Base-by-base conservation (phyloP, 2,329 filamentous ascomycete genomes). In the Neofusicoccum kwambonambiense region DNA sequence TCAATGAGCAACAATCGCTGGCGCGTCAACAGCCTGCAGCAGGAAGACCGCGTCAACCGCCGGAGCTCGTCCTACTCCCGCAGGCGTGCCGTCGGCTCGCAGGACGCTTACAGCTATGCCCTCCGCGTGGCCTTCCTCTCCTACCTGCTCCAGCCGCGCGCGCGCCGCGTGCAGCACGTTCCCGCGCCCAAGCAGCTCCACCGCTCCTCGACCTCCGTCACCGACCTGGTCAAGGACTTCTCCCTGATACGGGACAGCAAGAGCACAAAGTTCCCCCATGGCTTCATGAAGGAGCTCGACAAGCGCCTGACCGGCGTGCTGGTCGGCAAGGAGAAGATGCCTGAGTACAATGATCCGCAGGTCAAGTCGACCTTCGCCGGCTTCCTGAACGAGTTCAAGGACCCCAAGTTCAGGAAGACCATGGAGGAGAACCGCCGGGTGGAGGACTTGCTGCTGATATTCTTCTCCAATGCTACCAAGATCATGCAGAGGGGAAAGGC, bases 361-460 rank as follows among this genome's bases (percentile, higher is more conserved):
- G 89, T 99, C 69, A 97, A 97, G 80, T 87, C 94, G 67, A 96
- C 92, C 1, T 99, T 99, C 80, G 95, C 92, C 64, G 91, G 92
- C 69, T 97, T 97, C 68, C 90, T 97, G 75, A 97, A 94, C 66
- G 90, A 92, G 64, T 91, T 99, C 76, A 97, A 94, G 70, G 92
- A 96, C 68, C 89, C 89, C 67, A 88, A 87, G 51, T 97, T 97
- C 74, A 89, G 92, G 70, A 96, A 93, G 80, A 90, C 89, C 66
- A 92, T 97, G 82, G 93, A 97, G 74, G 96, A 96, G 79, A 94
- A 97, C 77, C 87, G 94, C 68, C 89, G 94, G 73, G 89, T 96
- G 22, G 95, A 99, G 78, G 93, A 96, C 68, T 81, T 98, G 60
- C 88, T 99, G 60, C 84, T 99, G 70, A 97, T 98, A 68, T 98